Evolutionary conservation across 257 asterid genomes (phyloP), one percentile per base, ranked within the genome.

Genomic region (Ballota nigra): DNA sequence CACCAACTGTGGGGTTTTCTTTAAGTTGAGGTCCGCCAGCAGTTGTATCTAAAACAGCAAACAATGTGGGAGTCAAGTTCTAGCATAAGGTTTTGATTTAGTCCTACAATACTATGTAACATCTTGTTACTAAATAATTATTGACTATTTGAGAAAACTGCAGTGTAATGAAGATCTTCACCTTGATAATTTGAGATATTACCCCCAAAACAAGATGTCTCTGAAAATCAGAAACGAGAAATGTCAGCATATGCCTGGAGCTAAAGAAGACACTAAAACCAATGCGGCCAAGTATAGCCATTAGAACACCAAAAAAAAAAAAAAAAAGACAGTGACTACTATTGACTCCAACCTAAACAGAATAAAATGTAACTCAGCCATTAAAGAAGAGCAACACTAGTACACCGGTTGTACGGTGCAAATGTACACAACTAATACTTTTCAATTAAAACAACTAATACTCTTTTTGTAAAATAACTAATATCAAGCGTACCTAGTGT

Each of bases 111-210:
- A 45, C 53, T 15, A n/a, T 15, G 53, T 45, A 45, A 3, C 19
- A 45, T 45, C 53, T 45, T 45, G 53, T 45, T 45, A n/a, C 53
- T 45, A n/a, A 43, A 47, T n/a, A 6, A 47, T 16, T n/a, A 5
- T n/a, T 47, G 12, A 45, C 52, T 53, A 22, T 19, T 61, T 69
- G 66, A 18, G 4, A 40, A 65, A 26, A 72, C 64, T 53, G 69
- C 29, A 71, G 47, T 23, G 20, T 6, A 47, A 47, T 47, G 22
- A 47, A n/a, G 20, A 70, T 64, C 29, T 79, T 80, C 75, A 94
- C 98, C 98, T 94, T 94, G 89, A 94, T 94, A 65, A 94, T 91
- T 77, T 94, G 98, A 59, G 98, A 94, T 81, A 94, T 91, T 75
- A 94, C 81, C 69, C 98, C 98, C 52, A 93, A 97, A 75, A 93